These are phyloP conservation scores for Carallia pectinifolia DNA, from an alignment of 345 rosid species.

Conservation along the genomic window DNA sequence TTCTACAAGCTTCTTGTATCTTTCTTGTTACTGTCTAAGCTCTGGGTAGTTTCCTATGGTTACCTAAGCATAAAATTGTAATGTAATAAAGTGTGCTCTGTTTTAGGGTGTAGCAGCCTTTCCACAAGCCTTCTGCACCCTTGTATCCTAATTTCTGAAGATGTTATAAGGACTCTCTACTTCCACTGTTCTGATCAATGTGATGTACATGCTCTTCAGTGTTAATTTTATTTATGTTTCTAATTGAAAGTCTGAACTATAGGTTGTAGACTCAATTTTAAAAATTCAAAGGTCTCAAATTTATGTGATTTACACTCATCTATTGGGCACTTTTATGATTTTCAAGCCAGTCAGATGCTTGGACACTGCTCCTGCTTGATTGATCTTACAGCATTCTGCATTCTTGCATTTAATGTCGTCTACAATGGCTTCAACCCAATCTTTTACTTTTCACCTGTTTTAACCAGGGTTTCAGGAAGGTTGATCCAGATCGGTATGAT, in stretches of 20 bases:
- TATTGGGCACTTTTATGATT: too few relatives aligned
- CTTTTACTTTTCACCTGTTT: background rate
- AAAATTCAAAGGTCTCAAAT: background rate
- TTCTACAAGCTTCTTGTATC: too few relatives aligned
- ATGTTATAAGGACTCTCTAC: too few relatives aligned
- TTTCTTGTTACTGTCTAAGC: too few relatives aligned
- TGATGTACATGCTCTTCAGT: background rate
- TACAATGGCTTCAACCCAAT: background rate
- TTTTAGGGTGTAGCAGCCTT: too few relatives aligned
- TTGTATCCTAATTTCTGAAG: too few relatives aligned
- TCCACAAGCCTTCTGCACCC: too few relatives aligned
- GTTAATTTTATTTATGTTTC: background rate
- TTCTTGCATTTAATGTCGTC: background rate
- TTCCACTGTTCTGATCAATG: background rate
- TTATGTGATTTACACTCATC: background rate
- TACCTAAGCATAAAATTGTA: too few relatives aligned
- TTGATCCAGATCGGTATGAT: slow-evolving; percentile 93
- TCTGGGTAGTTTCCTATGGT: too few relatives aligned
- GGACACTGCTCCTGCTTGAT: background rate
- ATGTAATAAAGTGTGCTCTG: too few relatives aligned
- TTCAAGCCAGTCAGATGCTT: background rate
- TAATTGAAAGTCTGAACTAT: background rate
- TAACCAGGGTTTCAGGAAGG: slow-evolving; percentile 89
- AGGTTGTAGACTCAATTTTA: background rate
- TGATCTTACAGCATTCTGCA: background rate